Percentiles rank a stretch among this genome's conserved stretches.
Conservation (phyloP, 2,329 filamentous ascomycete species). For the Fusarium sambucinum region DNA sequence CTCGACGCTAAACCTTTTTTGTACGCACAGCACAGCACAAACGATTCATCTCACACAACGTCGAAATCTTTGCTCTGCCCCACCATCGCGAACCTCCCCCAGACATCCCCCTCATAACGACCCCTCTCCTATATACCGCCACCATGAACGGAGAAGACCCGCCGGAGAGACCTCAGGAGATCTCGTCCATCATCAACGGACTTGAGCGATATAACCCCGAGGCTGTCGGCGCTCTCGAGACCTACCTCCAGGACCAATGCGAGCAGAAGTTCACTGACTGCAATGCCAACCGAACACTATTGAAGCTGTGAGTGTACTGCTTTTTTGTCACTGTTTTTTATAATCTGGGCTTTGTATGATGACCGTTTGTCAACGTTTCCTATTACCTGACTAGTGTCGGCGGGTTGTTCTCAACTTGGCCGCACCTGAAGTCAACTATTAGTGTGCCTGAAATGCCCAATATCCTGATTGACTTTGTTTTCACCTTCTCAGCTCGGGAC, state of each 20-base stretch:
- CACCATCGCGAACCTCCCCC: conserved; percentile 56
- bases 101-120: conserved; percentile 48
- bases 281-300: conserved; percentile 93
- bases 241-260: conserved; percentile 94
- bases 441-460: conserved; percentile 75
- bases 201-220: conserved; percentile 99
- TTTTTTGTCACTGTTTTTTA: conserved; percentile 25
- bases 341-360: conserved; percentile 72
- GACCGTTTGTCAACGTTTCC: conserved; percentile 85
- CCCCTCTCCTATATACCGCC: conserved; percentile 49
- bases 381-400: conserved; percentile 87
- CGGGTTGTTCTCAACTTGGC: conserved; percentile 58
- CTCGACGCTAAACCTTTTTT: conserved; percentile 52
- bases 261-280: conserved; percentile 94
- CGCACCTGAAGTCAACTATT: conserved; percentile 76
- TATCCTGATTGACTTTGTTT: neutral
- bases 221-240: conserved; percentile 92
- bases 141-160: conserved; percentile 83
- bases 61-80: conserved; percentile 59
- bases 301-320: conserved; percentile 88
- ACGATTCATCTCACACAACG: conserved; percentile 56
- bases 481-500: conserved; percentile 18
- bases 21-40: conserved; percentile 51
- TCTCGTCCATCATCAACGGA: conserved; percentile 93
- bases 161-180: conserved; percentile 90